phyloP scores from a whole-genome alignment of 768 basidiomycete genomes.

The Pleurotus citrinopileatus region DNA sequence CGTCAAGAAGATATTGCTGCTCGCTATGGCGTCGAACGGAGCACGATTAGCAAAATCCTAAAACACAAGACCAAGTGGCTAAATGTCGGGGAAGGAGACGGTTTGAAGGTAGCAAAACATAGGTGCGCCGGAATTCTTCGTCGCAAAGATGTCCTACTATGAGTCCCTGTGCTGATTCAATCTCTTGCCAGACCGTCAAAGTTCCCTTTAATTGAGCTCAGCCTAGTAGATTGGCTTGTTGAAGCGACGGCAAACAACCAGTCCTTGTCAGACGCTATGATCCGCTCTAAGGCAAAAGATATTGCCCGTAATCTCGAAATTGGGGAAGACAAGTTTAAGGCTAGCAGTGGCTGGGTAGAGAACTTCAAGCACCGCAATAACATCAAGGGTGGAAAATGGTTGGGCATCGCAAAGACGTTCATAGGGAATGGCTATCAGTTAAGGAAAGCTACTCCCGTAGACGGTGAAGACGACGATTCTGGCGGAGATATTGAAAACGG shows the following conservation, averaged over 20 bases:
- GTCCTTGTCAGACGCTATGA: conserved; percentile 61
- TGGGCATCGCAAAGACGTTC: conserved; percentile 32
- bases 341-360: conserved; percentile 90
- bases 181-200: conserved; percentile 59
- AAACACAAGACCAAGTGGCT: conserved; percentile 86
- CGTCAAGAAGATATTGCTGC: conserved; percentile 85
- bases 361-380: conserved; percentile 85
- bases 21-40: conserved; percentile 78
- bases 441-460: conserved; percentile 10
- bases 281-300: conserved; percentile 65
- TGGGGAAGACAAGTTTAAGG: conserved; percentile 78
- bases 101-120: conserved; percentile 62
- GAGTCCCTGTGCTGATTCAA: conserved; percentile 12
- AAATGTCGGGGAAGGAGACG: conserved; percentile 57
- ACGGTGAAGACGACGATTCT: conserved; percentile 29
- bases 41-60: conserved; percentile 92
- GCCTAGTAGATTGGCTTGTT: conserved; percentile 58
- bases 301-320: conserved; percentile 57
- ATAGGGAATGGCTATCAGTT: conserved; percentile 22
- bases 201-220: conserved; percentile 73
- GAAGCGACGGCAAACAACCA: conserved; percentile 43
- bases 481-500: conserved; percentile 18
- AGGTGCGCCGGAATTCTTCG: conserved; percentile 45
- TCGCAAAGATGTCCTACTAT: conserved; percentile 8
- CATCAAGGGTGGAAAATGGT: conserved; percentile 66